phyloP scores from a whole-genome alignment of 2,329 filamentous ascomycete species.

The Metarhizium album region DNA sequence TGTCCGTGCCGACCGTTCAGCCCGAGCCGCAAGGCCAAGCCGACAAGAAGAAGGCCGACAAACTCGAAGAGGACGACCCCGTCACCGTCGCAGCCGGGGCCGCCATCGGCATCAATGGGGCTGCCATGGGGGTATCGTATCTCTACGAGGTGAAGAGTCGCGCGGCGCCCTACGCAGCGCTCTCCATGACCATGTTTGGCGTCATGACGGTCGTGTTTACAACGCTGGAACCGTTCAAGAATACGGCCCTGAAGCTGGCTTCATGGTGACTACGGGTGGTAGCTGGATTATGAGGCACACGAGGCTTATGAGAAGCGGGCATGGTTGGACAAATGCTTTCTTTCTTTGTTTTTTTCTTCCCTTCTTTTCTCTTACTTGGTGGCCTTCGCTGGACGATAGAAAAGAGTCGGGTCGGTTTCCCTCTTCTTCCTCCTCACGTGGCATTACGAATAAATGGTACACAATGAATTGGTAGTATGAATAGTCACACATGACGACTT shows the following conservation, averaged over 20 bases:
- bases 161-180: constrained; percentile 43
- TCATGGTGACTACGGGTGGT: not conserved
- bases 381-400: not conserved
- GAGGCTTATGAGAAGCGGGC: not conserved
- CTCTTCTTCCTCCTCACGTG: not conserved
- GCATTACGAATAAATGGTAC: not conserved
- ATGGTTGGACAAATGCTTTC: not conserved
- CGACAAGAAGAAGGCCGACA: not conserved
- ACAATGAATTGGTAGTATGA: not conserved
- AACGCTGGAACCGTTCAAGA: constrained; percentile 34
- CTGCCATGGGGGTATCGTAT: constrained; percentile 48
- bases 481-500: not conserved
- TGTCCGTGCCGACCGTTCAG: constrained; percentile 13
- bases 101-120: constrained; percentile 46
- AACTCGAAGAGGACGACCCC: constrained; percentile 16
- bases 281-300: not conserved
- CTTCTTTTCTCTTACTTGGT: not conserved
- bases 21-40: not conserved
- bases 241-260: constrained; percentile 24
- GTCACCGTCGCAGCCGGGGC: constrained; percentile 38
- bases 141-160: constrained; percentile 42
- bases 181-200: constrained; percentile 48
- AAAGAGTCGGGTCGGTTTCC: not conserved
- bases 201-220: constrained; percentile 45
- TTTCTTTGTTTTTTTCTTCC: not conserved